These are phyloP conservation scores for Cercospora citrullina DNA, from an alignment of 2,329 filamentous ascomycete species.

Conservation along the genomic window DNA sequence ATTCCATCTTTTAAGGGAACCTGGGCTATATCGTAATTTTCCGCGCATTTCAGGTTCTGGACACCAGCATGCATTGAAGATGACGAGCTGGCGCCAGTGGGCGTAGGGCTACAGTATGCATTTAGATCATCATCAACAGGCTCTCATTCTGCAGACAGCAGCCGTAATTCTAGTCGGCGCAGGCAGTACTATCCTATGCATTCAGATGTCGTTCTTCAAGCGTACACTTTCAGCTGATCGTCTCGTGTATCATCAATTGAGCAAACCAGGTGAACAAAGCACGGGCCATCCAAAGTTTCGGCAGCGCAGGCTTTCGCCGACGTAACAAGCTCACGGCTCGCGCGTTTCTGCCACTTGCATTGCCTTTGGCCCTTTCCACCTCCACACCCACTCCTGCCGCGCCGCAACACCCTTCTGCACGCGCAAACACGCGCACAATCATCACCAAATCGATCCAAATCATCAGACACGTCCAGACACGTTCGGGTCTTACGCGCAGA, in stretches of 20 bases:
- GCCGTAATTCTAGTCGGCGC: background rate
- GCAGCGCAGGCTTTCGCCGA: background rate
- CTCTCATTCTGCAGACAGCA: background rate
- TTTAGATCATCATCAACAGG: background rate
- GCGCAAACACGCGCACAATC: slow-evolving; percentile 13
- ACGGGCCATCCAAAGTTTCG: background rate
- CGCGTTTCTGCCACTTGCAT: slow-evolving; percentile 2
- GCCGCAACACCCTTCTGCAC: slow-evolving; percentile 5
- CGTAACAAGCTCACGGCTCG: slow-evolving; percentile 3
- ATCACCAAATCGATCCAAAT: slow-evolving; percentile 7
- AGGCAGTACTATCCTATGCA: background rate
- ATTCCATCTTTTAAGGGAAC: slow-evolving; percentile 26
- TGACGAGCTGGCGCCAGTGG: background rate
- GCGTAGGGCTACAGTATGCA: slow-evolving; percentile 9
- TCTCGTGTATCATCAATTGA: background rate
- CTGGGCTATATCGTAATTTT: background rate
- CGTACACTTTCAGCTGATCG: background rate
- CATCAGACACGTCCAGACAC: slow-evolving; percentile 10
- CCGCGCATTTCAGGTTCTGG: background rate
- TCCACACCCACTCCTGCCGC: slow-evolving; percentile 1
- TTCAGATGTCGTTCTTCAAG: background rate
- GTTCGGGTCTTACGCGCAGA: slow-evolving; percentile 1
- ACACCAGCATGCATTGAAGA: background rate
- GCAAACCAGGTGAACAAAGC: background rate
- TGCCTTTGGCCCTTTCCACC: slow-evolving; percentile 1